These are phyloP conservation scores for Trichosporon ovoides DNA, from an alignment of 1,284 basidiomycete genomes.

Conservation along the genomic window DNA sequence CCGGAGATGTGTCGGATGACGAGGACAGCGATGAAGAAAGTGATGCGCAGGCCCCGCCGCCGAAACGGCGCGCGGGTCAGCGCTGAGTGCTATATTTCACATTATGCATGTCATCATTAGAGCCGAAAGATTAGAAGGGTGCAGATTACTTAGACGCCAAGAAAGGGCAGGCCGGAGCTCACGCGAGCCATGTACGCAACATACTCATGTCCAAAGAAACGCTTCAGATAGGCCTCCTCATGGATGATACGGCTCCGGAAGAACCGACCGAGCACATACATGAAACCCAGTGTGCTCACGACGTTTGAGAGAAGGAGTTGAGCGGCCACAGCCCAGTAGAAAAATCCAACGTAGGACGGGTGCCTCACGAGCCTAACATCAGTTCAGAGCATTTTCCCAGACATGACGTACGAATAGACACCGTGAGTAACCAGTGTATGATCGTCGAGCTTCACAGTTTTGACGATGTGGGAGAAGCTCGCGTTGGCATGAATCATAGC, in stretches of 20 bases:
- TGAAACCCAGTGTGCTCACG: conserved; percentile 52
- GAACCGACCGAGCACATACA: conserved; percentile 71
- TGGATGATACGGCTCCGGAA: conserved; percentile 74
- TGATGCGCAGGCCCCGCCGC: conserved; percentile 29
- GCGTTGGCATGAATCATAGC: conserved; percentile 94
- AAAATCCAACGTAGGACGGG: conserved; percentile 95
- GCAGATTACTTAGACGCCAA: conserved; percentile 14
- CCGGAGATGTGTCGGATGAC: conserved; percentile 51
- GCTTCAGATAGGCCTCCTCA: conserved; percentile 66
- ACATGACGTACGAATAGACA: conserved; percentile 65
- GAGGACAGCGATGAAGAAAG: conserved; percentile 37
- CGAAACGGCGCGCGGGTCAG: conserved; percentile 15
- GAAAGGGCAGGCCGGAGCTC: conserved; percentile 63
- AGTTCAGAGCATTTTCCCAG: neutral
- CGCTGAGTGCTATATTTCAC: conserved; percentile 7
- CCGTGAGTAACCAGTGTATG: conserved; percentile 82
- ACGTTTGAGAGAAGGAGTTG: conserved; percentile 90
- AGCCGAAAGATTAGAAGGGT: neutral
- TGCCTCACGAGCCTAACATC: conserved; percentile 84
- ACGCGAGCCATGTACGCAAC: conserved; percentile 62
- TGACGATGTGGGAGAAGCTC: conserved; percentile 88
- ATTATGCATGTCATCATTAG: conserved; percentile 11
- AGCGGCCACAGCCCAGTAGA: conserved; percentile 94
- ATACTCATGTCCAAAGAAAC: conserved; percentile 79
- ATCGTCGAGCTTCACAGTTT: conserved; percentile 60